Evolutionary conservation across 306 rosid genomes (phyloP).

Genomic region (Castanopsis chinensis): DNA sequence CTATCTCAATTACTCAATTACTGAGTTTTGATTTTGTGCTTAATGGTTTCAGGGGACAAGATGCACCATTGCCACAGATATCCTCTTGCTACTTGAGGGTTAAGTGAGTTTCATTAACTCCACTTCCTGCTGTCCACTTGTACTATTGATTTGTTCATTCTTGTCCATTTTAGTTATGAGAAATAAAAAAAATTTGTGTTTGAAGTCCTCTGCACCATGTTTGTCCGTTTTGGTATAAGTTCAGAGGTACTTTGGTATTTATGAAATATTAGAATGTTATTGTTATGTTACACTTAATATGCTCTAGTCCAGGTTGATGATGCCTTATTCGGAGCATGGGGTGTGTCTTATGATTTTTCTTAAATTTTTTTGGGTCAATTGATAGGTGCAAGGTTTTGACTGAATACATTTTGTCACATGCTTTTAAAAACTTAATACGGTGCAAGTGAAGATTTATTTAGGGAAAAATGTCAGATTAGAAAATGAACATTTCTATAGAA

Average conservation of each 20-base stretch:
- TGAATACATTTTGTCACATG: not conserved
- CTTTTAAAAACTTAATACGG: not conserved
- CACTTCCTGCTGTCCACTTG: not conserved
- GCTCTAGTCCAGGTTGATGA: not conserved
- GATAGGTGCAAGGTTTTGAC: not conserved
- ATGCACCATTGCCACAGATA: slow-evolving; percentile 53
- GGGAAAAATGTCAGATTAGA: not conserved
- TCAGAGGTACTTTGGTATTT: not conserved
- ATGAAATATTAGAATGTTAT: not conserved
- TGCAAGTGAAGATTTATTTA: not conserved
- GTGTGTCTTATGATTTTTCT: not conserved
- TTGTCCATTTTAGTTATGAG: not conserved
- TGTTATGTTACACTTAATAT: not conserved
- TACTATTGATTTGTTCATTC: not conserved
- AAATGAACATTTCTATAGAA: not conserved
- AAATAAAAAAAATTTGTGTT: slow-evolving; percentile 7
- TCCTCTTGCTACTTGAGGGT: slow-evolving; percentile 50
- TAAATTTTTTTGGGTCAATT: not conserved
- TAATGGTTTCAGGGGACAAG: slow-evolving; percentile 37
- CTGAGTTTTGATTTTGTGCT: slow-evolving; percentile 21
- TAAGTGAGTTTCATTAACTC: slow-evolving; percentile 43
- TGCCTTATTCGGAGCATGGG: not conserved
- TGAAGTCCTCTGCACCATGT: slow-evolving; percentile 10
- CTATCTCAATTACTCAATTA: not conserved
- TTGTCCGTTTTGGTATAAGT: not conserved